These are phyloP conservation scores for Fonsecaea nubica DNA, from an alignment of 2,329 filamentous ascomycete genomes.

Conservation along the genomic window DNA sequence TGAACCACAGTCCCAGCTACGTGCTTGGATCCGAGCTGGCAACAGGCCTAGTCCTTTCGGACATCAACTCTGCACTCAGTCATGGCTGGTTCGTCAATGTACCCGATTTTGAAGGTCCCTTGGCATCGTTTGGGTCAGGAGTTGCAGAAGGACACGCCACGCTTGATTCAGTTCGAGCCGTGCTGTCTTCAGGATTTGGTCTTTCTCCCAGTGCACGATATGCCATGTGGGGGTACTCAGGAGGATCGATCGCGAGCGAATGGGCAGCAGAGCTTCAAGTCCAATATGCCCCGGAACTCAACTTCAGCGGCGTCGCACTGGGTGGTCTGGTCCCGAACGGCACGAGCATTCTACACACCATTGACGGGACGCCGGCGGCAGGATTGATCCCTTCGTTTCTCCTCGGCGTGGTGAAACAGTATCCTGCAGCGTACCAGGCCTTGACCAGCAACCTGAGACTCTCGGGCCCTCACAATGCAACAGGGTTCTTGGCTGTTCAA, in stretches of 20 bases:
- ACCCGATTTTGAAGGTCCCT: conserved; percentile 56
- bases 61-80: conserved; percentile 49
- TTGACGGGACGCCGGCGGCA: conserved; percentile 45
- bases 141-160: conserved; percentile 53
- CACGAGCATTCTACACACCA: conserved; percentile 45
- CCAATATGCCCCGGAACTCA: conserved; percentile 61
- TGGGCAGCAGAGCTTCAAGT: conserved; percentile 61
- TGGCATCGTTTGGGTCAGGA: conserved; percentile 53
- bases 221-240: conserved; percentile 64
- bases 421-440: conserved; percentile 34
- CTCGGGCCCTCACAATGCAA: conserved; percentile 14
- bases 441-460: conserved; percentile 3
- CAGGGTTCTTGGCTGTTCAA: conserved; percentile 8
- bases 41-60: conserved; percentile 16
- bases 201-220: conserved; percentile 43
- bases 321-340: conserved; percentile 57
- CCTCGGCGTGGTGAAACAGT: conserved; percentile 42
- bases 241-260: conserved; percentile 60
- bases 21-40: conserved; percentile 44
- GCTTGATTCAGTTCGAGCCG: conserved; percentile 54
- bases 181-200: conserved; percentile 46
- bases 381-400: conserved; percentile 48
- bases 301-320: conserved; percentile 57
- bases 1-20: conserved; percentile 43
- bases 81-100: conserved; percentile 57